These are phyloP conservation scores for Phytophthora niederhauseri DNA, from an alignment of 352 stramenopile genomes.

Conservation along the genomic window DNA sequence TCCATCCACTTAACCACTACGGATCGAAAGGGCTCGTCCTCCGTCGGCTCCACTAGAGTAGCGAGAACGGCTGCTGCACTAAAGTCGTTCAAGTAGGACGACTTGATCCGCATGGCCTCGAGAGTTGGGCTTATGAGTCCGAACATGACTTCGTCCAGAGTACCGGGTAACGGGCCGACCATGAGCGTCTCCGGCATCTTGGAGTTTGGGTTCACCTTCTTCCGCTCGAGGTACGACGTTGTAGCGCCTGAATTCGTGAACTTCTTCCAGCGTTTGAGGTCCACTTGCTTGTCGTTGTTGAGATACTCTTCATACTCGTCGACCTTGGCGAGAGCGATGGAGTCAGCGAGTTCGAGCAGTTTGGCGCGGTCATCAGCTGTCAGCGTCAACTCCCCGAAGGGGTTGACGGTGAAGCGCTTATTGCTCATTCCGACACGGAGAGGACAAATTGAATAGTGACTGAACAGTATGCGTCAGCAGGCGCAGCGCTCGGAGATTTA, in stretches of 20 bases:
- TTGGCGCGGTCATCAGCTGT: background rate
- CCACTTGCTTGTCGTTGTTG: background rate
- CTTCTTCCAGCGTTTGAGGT: background rate
- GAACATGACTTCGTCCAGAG: background rate
- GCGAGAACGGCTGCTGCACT: background rate
- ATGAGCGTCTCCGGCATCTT: background rate
- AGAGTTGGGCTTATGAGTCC: background rate
- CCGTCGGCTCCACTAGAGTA: background rate
- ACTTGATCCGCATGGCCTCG: background rate
- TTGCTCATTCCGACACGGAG: background rate
- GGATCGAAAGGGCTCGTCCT: background rate
- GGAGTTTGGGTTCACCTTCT: background rate
- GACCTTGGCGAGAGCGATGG: background rate
- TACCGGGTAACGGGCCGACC: background rate
- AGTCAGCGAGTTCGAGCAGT: background rate
- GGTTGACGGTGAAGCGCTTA: background rate
- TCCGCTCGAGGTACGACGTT: background rate
- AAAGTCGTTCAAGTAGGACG: background rate
- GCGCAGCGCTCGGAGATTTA: no score
- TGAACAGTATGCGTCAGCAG: background rate
- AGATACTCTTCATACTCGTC: background rate
- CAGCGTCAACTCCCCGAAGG: background rate
- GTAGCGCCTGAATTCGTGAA: background rate
- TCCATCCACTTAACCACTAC: conserved; percentile 1
- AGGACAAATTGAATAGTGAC: background rate